Base-by-base conservation (phyloP, 495 filamentous ascomycete genomes). In the Penicillium steckii region DNA sequence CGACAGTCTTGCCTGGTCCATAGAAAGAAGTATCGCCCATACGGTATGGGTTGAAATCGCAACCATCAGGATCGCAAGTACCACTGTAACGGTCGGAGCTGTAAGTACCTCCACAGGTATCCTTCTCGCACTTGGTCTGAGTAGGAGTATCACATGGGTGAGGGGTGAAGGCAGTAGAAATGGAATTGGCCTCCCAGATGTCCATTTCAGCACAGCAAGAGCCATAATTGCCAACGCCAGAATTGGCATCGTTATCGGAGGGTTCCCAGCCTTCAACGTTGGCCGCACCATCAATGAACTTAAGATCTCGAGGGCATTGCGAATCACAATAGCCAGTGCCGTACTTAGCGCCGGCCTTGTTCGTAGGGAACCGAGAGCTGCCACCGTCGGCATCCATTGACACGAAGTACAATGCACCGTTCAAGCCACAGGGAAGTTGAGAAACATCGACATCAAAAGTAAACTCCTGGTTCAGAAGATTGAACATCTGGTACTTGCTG, bases 311-410 rank as follows among this genome's bases (percentile, higher is more conserved):
- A 1, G 81, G 80, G 58, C 86, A 90, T 65, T 89, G 86, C 10
- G 85, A 81, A 65, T 90, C 87, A 56, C 87, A 90, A 65, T 90
- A 90, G 0, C 86, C 86, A 0, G 86, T 87, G n/a, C 87, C 86
- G 48, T 87, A 88, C 43, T 72, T 73, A 38, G 87, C 86, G 33
- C 86, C 87, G 4, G 85, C 87, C 32, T 79, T 77, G 74, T 90
- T 90, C 41, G 69, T 64, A 0, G 72, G 56, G 56, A 73, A 76
- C 26, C 70, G 63, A 21, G 76, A 51, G 53, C 77, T 67, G 18
- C 81, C 85, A 61, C 86, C 86, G 42, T 80, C 79, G 8, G 75
- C 63, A 35, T 85, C 77, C 86, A 90, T 89, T 57, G 80, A 65
- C 3, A 80, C 74, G 5, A 89, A 75, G 65, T 90, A 90, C 19